Evolutionary conservation across 2,329 filamentous ascomycete genomes (phyloP).

Genomic region (Pezicula radicicola): DNA sequence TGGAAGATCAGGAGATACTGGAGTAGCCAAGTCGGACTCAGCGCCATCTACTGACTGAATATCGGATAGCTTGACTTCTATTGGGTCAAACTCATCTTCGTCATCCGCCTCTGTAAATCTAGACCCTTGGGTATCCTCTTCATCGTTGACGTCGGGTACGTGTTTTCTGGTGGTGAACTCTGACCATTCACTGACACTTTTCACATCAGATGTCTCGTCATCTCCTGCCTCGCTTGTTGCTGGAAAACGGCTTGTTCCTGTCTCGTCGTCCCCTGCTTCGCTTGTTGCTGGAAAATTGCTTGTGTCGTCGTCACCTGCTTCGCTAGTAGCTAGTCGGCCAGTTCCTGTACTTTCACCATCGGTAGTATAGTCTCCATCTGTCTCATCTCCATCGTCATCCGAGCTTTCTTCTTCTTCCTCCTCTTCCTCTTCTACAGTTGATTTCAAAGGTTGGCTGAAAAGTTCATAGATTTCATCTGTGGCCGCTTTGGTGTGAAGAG

Average conservation of each 20-base stretch:
- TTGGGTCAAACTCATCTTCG: constrained; percentile 25
- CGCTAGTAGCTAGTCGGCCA: constrained; percentile 63
- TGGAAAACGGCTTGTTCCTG: constrained; percentile 70
- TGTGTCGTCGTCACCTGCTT: constrained; percentile 66
- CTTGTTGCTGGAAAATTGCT: constrained; percentile 66
- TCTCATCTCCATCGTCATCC: constrained; percentile 59
- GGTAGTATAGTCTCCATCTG: constrained; percentile 76
- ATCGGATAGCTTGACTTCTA: constrained; percentile 27
- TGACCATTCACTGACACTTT: constrained; percentile 79
- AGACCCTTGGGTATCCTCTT: constrained; percentile 37
- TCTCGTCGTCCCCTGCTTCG: constrained; percentile 80
- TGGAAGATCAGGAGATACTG: constrained; percentile 35
- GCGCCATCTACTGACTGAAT: constrained; percentile 33
- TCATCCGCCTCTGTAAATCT: constrained; percentile 37
- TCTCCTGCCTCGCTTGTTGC: constrained; percentile 63
- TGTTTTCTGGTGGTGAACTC: constrained; percentile 78
- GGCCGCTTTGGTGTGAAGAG: constrained; percentile 88
- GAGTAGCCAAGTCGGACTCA: constrained; percentile 42
- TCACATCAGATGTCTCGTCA: constrained; percentile 52
- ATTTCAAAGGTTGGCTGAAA: constrained; percentile 79
- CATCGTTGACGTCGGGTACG: constrained; percentile 47
- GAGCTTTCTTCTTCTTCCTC: constrained; percentile 51
- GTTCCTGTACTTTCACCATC: constrained; percentile 81
- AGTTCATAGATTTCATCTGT: constrained; percentile 98
- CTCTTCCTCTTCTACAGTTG: constrained; percentile 26